Evolutionary conservation across 2,329 filamentous ascomycete species (phyloP).

Genomic region (Paecilomyces variotii): DNA sequence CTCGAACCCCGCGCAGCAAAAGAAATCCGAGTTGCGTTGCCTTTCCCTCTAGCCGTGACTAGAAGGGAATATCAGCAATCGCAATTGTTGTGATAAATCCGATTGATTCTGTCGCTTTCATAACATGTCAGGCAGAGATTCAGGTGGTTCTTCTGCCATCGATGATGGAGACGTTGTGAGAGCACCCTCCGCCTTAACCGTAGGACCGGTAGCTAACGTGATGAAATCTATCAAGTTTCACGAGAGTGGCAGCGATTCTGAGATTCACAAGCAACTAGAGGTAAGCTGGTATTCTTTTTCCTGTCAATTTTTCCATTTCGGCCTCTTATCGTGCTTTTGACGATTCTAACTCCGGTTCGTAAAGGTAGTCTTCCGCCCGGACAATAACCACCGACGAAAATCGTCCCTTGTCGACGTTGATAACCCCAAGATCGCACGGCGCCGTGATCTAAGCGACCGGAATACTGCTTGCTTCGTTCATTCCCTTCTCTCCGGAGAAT

Average conservation of each 20-base stretch:
- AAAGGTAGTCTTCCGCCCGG: slow-evolving; percentile 51
- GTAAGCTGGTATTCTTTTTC: slow-evolving; percentile 12
- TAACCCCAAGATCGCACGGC: slow-evolving; percentile 29
- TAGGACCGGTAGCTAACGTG: not conserved
- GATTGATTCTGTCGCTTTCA: not conserved
- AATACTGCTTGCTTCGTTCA: slow-evolving; percentile 56
- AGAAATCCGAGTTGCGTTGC: not conserved
- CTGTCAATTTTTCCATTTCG: not conserved
- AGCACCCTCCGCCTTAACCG: not conserved
- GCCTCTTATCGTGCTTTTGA: not conserved
- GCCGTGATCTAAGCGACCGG: slow-evolving; percentile 25
- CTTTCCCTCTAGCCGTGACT: not conserved
- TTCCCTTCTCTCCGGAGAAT: slow-evolving; percentile 42
- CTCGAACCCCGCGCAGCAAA: slow-evolving; percentile 5
- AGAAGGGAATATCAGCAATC: not conserved
- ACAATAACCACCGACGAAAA: slow-evolving; percentile 48
- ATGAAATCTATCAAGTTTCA: slow-evolving; percentile 16
- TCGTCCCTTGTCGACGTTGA: slow-evolving; percentile 48
- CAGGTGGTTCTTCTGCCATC: slow-evolving; percentile 3
- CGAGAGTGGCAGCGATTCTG: slow-evolving; percentile 25
- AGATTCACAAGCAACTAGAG: slow-evolving; percentile 28
- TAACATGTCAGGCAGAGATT: not conserved
- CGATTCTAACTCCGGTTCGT: slow-evolving; percentile 1
- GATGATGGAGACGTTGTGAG: slow-evolving; percentile 2
- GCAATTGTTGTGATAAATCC: not conserved